phyloP scores from a whole-genome alignment of 148 eudicot species.

The Rheum nobile region DNA sequence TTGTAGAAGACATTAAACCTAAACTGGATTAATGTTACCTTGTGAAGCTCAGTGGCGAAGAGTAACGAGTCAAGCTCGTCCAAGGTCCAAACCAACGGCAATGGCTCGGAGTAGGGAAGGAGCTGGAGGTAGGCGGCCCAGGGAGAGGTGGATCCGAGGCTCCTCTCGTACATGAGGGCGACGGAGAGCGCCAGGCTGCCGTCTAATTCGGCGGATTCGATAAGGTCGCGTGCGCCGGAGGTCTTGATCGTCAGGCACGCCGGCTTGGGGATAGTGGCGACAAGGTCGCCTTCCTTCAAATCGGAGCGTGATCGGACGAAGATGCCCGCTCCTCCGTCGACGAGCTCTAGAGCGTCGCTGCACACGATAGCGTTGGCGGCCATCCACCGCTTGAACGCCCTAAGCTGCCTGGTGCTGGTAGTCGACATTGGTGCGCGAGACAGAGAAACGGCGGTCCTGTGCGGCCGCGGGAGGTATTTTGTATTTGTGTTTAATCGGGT shows the following conservation, averaged over 20 bases:
- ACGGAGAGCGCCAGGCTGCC: slow-evolving; percentile 51
- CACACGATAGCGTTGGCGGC: slow-evolving; percentile 26
- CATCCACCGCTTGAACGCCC: slow-evolving; percentile 91
- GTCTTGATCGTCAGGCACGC: slow-evolving; percentile 63
- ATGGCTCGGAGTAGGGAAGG: slow-evolving; percentile 37
- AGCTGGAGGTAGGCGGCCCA: slow-evolving; percentile 73
- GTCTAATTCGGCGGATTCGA: slow-evolving; percentile 43
- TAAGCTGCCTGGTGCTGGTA: slow-evolving; percentile 31
- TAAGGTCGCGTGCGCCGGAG: slow-evolving; percentile 40
- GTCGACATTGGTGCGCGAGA: not conserved
- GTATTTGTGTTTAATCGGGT: not conserved
- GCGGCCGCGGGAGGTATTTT: not conserved
- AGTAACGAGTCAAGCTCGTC: slow-evolving; percentile 51
- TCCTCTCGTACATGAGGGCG: slow-evolving; percentile 78
- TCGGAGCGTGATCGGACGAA: slow-evolving; percentile 43
- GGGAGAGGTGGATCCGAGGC: slow-evolving; percentile 45
- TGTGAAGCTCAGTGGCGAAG: slow-evolving; percentile 82
- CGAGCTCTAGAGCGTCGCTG: slow-evolving; percentile 50
- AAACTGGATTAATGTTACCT: slow-evolving; percentile 23
- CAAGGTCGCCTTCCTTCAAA: slow-evolving; percentile 49
- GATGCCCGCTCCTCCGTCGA: slow-evolving; percentile 25
- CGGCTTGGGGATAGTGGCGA: slow-evolving; percentile 66
- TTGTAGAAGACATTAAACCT: not conserved
- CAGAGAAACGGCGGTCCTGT: not conserved
- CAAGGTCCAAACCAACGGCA: slow-evolving; percentile 70